Conservation (phyloP, 1,139 yeast genomes). For the Yamadazyma mexicana region DNA sequence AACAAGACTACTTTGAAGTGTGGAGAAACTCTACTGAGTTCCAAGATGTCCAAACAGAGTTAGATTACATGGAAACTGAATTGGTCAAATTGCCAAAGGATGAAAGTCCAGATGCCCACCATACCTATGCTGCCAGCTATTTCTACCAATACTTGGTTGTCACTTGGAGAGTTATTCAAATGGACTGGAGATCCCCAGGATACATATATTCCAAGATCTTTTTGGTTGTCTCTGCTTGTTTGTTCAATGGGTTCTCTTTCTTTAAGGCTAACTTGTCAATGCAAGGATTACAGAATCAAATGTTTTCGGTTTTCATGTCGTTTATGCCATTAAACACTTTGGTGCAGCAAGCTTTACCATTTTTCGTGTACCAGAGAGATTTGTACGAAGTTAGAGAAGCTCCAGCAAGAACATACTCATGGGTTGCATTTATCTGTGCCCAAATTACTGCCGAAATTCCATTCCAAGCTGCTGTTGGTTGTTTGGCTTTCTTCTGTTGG, state of each 20-base stretch:
- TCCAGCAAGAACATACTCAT: constrained; percentile 58
- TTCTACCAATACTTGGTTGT: constrained; percentile 27
- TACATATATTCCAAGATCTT: constrained; percentile 43
- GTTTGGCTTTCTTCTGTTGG: constrained; percentile 39
- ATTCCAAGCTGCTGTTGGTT: constrained; percentile 34
- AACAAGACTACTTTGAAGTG: constrained; percentile 33
- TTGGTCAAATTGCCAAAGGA: constrained; percentile 27
- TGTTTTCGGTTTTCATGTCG: constrained; percentile 71
- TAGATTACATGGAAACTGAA: constrained; percentile 29
- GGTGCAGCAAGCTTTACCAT: constrained; percentile 73
- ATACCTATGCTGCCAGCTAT: constrained; percentile 27
- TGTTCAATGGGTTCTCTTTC: constrained; percentile 49
- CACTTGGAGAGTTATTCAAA: constrained; percentile 28
- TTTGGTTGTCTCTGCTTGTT: constrained; percentile 38
- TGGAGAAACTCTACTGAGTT: constrained; percentile 34
- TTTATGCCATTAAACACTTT: constrained; percentile 60
- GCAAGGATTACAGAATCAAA: constrained; percentile 63
- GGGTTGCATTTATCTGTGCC: constrained; percentile 45
- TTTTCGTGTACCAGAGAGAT: constrained; percentile 69
- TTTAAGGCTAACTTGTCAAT: constrained; percentile 62
- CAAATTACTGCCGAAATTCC: constrained; percentile 40
- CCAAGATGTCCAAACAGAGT: constrained; percentile 21
- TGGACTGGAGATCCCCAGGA: constrained; percentile 45
- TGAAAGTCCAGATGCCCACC: constrained; percentile 21
- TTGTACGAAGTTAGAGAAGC: constrained; percentile 90